Base-by-base conservation (phyloP, 768 basidiomycete species). In the Podaxis mareebaensis region DNA sequence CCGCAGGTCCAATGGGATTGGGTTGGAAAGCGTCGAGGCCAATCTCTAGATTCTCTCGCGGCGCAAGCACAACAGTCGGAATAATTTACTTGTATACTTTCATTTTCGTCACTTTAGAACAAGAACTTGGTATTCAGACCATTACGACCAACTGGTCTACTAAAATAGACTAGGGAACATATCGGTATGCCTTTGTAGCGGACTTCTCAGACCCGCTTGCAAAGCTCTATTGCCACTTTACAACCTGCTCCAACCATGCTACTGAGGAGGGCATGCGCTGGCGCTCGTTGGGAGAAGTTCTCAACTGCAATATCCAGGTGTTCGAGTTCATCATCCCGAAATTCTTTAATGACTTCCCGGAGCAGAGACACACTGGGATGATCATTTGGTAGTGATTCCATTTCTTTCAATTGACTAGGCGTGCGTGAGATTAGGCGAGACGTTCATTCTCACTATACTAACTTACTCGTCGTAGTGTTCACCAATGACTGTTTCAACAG, bases 401-500 rank as follows among this genome's bases (percentile, higher is more conserved):
- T 78, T 36, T 89, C 87, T 69, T 85, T 85, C 54, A 98, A 80
- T 80, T 98, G 96, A 69, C 95, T 97, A 70, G 28, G 51, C 62
- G 51, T 40, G 42, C 57, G 52, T 67, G 51, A 61, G 64, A 62
- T 60, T 60, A 66, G 48, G 44, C 48, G 38, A 33, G 51, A 28
- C 20, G 12, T 36, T 57, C 15, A 20, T 22, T 24, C 28, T 20
- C 8, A 40, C n/a, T 60, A 40, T 51, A 60, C 28, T n/a, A 12
- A 83, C 93, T 72, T 72, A 96, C 96, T 97, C 95, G 73, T 98
- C 93, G 70, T 99, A 99, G 75, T 99, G 96, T 74, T 99, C 96
- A 44, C 96, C 96, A 58, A 99, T 99, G 61, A 94, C 94, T 0
- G 96, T 97, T 74, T 99, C 96, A 20, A 99, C 95, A 0, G 96